Evolutionary conservation across 2,329 filamentous ascomycete species (phyloP), one percentile per base, ranked within the genome.

Genomic region (Ascochyta lentis): DNA sequence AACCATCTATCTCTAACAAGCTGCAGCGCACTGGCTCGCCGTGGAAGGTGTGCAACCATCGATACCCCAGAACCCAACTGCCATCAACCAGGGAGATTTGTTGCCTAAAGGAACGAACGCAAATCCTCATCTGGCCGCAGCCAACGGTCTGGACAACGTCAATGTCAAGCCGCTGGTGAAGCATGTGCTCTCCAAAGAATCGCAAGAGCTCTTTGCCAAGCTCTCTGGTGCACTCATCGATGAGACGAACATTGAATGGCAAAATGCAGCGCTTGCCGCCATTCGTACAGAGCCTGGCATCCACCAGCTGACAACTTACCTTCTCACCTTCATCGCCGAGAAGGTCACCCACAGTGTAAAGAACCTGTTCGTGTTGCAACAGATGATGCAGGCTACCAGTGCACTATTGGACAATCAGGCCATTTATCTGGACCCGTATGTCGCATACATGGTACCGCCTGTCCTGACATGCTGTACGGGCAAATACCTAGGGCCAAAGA

Each of bases 11-110:
- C n/a, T 31, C 63, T 65, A 43, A 66, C 55, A 47, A 39, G 24
- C 22, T 47, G 9, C 70, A 93, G 95, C 91, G 58, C 95, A 99
- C 78, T 99, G 95, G 94, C 87, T 98, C 58, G 93, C 95, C 22
- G 92, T 99, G 44, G 95, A 99, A 81, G 95, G 95, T 56, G 95
- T 98, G 26, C 94, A 99, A 74, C 95, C 95, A 2, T 91, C 92
- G 0, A 97, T 98, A 66, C 92, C 94, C 1, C 94, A 98, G 76
- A 99, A 99, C 75, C 95, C 95, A 6, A 95, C 92, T 1, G 88
- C 90, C 6, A 87, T 88, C 69, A 93, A 97, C 74, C 87, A 89
- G 47, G 89, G 93, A 71, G 93, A 97, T 68, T 83, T 97, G 27
- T 83, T 96, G 16, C 90, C 93, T 29, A 98, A 97, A 78, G 94